A percentile compares a stretch with the other conserved stretches of the same genome.
Conservation (phyloP, 176 grass and related monocot genomes). For the Coix lacrymajobi region DNA sequence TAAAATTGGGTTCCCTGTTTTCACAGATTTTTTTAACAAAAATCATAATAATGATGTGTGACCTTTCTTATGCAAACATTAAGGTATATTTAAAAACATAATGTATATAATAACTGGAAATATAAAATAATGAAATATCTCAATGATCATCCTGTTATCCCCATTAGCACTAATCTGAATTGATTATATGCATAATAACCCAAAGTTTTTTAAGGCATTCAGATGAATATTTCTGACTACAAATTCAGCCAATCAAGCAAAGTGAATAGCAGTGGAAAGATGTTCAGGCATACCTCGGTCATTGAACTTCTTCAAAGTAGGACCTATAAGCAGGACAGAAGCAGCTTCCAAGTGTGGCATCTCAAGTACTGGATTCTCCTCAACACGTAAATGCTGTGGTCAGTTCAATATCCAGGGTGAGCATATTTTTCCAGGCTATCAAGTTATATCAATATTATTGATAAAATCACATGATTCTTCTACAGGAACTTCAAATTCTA, state of each 20-base stretch:
- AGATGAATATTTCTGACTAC: slow-evolving; percentile 13
- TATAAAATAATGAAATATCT: slow-evolving; percentile 7
- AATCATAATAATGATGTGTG: background rate
- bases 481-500: slow-evolving; percentile 20
- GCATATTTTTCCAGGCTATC: background rate
- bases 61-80: background rate
- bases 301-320: slow-evolving; percentile 91
- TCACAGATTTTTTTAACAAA: background rate
- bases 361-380: slow-evolving; percentile 93
- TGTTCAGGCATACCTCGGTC: slow-evolving; percentile 54
- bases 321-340: slow-evolving; percentile 78
- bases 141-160: slow-evolving; percentile 1
- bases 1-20: background rate
- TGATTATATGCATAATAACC: background rate
- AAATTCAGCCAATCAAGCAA: slow-evolving; percentile 17
- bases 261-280: background rate
- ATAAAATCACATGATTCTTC: slow-evolving; percentile 2
- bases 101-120: background rate
- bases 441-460: background rate
- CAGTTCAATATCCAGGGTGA: slow-evolving; percentile 29
- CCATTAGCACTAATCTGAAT: background rate
- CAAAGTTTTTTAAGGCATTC: background rate
- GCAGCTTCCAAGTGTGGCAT: slow-evolving; percentile 77
- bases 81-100: background rate
- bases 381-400: slow-evolving; percentile 80